Conservation (phyloP, 768 basidiomycete genomes). For the Lentinula guzmanii region DNA sequence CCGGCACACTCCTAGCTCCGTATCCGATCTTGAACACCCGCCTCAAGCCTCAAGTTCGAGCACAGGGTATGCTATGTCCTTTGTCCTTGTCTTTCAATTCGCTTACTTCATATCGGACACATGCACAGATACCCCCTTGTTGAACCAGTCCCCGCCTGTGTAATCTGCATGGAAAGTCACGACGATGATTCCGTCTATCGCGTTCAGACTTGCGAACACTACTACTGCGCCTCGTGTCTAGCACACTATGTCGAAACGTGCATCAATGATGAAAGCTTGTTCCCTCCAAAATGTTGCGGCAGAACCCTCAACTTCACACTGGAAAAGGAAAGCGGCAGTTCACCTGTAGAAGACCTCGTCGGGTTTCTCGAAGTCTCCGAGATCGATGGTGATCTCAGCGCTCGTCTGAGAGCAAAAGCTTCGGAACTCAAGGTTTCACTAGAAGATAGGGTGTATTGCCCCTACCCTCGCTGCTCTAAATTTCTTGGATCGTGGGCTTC, state of each 20-base stretch:
- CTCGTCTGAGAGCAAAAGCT: conserved; percentile 18
- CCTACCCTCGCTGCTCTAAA: conserved; percentile 25
- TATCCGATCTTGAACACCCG: background rate
- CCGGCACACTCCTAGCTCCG: background rate
- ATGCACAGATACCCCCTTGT: background rate
- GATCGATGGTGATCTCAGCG: background rate
- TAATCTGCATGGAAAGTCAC: background rate
- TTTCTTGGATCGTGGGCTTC: conserved; percentile 21
- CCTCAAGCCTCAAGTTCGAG: background rate
- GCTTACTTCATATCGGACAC: background rate
- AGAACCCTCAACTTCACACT: background rate
- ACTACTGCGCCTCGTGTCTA: conserved; percentile 3
- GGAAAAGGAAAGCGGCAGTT: background rate
- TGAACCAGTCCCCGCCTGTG: background rate
- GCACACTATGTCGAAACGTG: background rate
- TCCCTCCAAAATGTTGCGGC: conserved; percentile 5
- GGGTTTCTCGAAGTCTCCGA: background rate
- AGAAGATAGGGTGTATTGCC: conserved; percentile 27
- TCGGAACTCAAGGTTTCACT: conserved; percentile 22
- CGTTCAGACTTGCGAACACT: background rate
- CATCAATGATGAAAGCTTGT: background rate
- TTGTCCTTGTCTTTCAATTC: background rate
- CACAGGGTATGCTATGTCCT: background rate
- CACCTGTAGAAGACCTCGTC: background rate
- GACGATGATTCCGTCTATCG: background rate